Conservation (phyloP, 1,139 yeast species). For the Debaryomyces sp. region DNA sequence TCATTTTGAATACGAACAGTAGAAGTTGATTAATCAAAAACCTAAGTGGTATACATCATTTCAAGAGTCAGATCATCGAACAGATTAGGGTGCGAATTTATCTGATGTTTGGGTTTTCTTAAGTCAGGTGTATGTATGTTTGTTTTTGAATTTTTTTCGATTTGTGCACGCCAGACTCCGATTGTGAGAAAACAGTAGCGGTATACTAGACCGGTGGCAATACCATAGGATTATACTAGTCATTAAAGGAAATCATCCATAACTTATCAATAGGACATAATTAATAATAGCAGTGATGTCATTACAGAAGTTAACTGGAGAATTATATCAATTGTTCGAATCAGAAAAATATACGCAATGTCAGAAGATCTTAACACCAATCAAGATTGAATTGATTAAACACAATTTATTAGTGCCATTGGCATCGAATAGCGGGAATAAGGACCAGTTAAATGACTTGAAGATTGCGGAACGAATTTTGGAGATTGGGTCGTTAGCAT, state of each 20-base stretch:
- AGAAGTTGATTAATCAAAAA: background rate
- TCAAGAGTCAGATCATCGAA: background rate
- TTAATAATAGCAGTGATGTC: constrained; percentile 30
- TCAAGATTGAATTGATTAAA: constrained; percentile 79
- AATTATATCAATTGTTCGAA: constrained; percentile 66
- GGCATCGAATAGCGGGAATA: constrained; percentile 34
- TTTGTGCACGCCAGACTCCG: background rate
- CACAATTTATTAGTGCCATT: constrained; percentile 79
- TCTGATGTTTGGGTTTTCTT: background rate
- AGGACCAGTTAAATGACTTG: constrained; percentile 63
- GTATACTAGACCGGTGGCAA: background rate
- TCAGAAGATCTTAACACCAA: constrained; percentile 61
- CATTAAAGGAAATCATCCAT: background rate
- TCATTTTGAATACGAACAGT: background rate
- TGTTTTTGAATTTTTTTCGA: background rate
- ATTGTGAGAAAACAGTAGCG: background rate
- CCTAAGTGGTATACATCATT: background rate
- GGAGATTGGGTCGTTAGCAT: constrained; percentile 83
- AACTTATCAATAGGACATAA: background rate
- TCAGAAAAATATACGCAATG: constrained; percentile 63
- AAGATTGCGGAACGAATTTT: constrained; percentile 77
- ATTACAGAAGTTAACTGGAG: constrained; percentile 59
- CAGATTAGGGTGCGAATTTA: background rate
- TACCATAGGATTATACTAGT: background rate
- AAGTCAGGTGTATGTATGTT: background rate